phyloP scores from a whole-genome alignment of 1,284 basidiomycete genomes.

The Naganishia sp. region DNA sequence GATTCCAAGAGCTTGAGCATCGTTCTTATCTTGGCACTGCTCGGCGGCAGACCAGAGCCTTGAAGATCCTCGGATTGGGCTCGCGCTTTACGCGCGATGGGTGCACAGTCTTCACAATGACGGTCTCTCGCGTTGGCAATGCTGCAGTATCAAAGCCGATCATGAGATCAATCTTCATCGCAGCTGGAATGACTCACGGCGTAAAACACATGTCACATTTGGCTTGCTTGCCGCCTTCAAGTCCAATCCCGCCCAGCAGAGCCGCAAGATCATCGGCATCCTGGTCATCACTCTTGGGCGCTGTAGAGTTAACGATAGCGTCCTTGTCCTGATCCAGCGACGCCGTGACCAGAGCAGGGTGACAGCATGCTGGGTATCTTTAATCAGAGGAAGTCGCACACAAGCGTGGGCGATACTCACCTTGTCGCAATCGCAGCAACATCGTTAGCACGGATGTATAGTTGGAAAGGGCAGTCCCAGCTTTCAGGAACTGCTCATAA shows the following conservation, averaged over 20 bases:
- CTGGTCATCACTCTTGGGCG: slow-evolving; percentile 57
- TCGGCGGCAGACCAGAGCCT: slow-evolving; percentile 58
- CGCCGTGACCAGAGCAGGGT: slow-evolving; percentile 75
- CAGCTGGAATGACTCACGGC: slow-evolving; percentile 57
- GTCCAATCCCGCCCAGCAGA: slow-evolving; percentile 69
- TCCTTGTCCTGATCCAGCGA: slow-evolving; percentile 72
- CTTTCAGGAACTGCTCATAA: slow-evolving; percentile 59
- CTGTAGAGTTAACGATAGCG: slow-evolving; percentile 66
- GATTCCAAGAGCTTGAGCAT: slow-evolving; percentile 70
- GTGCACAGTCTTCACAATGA: slow-evolving; percentile 63
- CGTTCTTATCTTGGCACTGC: slow-evolving; percentile 85
- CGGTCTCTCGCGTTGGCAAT: slow-evolving; percentile 41
- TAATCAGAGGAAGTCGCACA: neutral
- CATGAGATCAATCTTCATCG: too few species aligned
- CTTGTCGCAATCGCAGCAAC: slow-evolving; percentile 83
- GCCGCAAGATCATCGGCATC: slow-evolving; percentile 76
- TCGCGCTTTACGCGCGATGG: slow-evolving; percentile 34
- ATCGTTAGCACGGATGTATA: slow-evolving; percentile 85
- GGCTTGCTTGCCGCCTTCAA: slow-evolving; percentile 51
- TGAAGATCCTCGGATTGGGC: slow-evolving; percentile 29
- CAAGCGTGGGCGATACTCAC: too few species aligned
- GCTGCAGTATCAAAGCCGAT: slow-evolving; percentile 19
- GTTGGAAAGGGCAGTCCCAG: slow-evolving; percentile 61
- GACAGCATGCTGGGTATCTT: slow-evolving; percentile 72
- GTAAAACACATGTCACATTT: slow-evolving; percentile 71